Percentiles rank a stretch among this genome's conserved stretches.
phyloP scores from a whole-genome alignment of 805 yeast genomes.

The Pichia californica region DNA sequence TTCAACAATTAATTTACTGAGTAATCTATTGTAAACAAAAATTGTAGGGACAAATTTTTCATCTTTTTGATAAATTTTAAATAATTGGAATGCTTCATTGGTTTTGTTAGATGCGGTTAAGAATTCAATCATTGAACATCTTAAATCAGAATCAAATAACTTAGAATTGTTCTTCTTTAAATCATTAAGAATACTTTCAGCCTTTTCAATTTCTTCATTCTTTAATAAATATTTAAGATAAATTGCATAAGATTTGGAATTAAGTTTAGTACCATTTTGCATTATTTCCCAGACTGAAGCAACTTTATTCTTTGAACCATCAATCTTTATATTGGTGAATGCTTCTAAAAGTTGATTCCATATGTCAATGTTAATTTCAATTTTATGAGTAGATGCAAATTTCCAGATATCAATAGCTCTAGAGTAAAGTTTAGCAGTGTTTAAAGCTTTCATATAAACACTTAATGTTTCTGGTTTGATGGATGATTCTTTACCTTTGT shows the following conservation, averaged over 20 bases:
- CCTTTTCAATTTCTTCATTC: constrained; percentile 35
- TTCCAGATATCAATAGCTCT: constrained; percentile 13
- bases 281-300: constrained; percentile 31
- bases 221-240: constrained; percentile 43
- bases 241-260: constrained; percentile 42
- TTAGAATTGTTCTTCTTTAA: constrained; percentile 29
- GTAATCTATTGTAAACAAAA: constrained; percentile 45
- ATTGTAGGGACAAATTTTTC: constrained; percentile 36
- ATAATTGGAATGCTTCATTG: constrained; percentile 33
- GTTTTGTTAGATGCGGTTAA: constrained; percentile 35
- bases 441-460: constrained; percentile 14
- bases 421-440: constrained; percentile 8
- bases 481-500: constrained; percentile 3
- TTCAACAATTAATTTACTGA: constrained; percentile 35
- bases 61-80: constrained; percentile 22
- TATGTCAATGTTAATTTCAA: constrained; percentile 29
- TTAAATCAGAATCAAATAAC: constrained; percentile 33
- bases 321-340: constrained; percentile 22
- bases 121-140: constrained; percentile 41
- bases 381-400: constrained; percentile 23
- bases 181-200: constrained; percentile 31
- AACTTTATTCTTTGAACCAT: constrained; percentile 30
- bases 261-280: constrained; percentile 31
- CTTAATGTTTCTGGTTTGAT: constrained; percentile 12
- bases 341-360: constrained; percentile 54